A percentile compares a stretch with the other conserved stretches of the same genome.
These are phyloP conservation scores for Naegleria fowleri DNA, from an alignment of 208 protist species.

Conservation along the genomic window DNA sequence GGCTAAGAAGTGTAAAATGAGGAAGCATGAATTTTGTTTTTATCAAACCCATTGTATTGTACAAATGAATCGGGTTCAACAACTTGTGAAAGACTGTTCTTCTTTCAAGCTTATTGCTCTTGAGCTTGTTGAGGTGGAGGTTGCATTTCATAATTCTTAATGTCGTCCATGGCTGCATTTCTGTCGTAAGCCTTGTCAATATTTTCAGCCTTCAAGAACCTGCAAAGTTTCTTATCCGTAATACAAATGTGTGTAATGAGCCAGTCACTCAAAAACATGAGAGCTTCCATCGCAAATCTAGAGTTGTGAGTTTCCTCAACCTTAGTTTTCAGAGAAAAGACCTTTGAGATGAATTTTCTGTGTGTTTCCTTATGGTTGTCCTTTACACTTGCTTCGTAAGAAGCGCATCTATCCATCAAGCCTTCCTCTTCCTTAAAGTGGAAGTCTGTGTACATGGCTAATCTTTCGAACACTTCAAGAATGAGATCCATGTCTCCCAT, in stretches of 20 bases:
- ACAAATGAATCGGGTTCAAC: too few relatives aligned
- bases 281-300: neutral
- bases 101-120: neutral
- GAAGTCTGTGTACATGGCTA: neutral
- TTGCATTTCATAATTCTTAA: neutral
- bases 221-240: neutral
- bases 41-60: too few relatives aligned
- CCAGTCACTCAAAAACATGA: neutral
- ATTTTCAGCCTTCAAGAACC: neutral
- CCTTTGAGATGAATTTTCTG: neutral
- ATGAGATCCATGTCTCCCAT: neutral
- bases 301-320: conserved; percentile 16
- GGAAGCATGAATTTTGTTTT: too few relatives aligned
- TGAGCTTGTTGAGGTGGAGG: neutral
- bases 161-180: neutral
- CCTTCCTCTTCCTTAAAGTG: neutral
- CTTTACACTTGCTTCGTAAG: neutral
- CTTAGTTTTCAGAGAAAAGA: neutral
- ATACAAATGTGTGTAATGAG: conserved; percentile 7
- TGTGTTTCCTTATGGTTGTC: conserved; percentile 5
- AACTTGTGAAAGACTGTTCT: too few relatives aligned
- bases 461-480: neutral
- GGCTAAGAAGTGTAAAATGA: too few relatives aligned
- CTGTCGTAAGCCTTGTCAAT: neutral
- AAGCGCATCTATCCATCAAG: neutral